Conservation (phyloP, 768 basidiomycete species). For the Boletus sensibilis region DNA sequence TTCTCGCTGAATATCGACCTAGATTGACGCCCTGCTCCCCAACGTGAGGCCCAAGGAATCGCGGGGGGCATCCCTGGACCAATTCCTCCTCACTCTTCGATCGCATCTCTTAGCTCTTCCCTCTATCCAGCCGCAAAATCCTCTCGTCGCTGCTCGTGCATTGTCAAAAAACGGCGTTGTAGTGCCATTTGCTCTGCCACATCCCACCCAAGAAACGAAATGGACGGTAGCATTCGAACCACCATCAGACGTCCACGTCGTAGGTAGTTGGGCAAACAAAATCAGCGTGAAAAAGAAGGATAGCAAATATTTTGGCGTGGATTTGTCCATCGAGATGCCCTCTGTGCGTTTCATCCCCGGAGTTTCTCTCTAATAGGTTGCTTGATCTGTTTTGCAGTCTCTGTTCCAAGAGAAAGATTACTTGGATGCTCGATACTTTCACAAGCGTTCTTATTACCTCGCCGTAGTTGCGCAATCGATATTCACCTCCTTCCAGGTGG, state of each 20-base stretch:
- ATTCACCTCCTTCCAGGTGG: constrained; percentile 47
- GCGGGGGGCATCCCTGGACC: constrained; percentile 57
- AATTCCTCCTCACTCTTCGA: constrained; percentile 68
- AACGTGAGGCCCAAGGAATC: constrained; percentile 65
- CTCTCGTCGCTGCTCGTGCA: constrained; percentile 59
- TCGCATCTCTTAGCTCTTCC: constrained; percentile 60
- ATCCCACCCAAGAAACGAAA: constrained; percentile 75
- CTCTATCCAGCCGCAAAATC: constrained; percentile 56
- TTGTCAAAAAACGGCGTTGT: constrained; percentile 55
- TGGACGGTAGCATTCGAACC: constrained; percentile 85
- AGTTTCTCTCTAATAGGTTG: background rate
- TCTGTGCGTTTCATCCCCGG: constrained; percentile 45
- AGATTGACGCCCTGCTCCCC: constrained; percentile 82
- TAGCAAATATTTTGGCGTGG: constrained; percentile 62
- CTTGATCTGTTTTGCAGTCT: constrained; percentile 36
- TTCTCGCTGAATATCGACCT: constrained; percentile 11
- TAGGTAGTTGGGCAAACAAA: constrained; percentile 86
- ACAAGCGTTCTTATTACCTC: constrained; percentile 89
- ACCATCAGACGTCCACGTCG: constrained; percentile 73
- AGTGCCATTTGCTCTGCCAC: constrained; percentile 68
- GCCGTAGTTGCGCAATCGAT: constrained; percentile 71
- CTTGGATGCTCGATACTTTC: constrained; percentile 83
- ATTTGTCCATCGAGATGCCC: constrained; percentile 87
- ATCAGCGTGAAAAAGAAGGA: constrained; percentile 72
- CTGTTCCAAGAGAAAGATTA: constrained; percentile 98